A percentile compares a stretch with the other conserved stretches of the same genome.
phyloP scores from a whole-genome alignment of 148 eudicot species.

The Hydrangea macrophylla region DNA sequence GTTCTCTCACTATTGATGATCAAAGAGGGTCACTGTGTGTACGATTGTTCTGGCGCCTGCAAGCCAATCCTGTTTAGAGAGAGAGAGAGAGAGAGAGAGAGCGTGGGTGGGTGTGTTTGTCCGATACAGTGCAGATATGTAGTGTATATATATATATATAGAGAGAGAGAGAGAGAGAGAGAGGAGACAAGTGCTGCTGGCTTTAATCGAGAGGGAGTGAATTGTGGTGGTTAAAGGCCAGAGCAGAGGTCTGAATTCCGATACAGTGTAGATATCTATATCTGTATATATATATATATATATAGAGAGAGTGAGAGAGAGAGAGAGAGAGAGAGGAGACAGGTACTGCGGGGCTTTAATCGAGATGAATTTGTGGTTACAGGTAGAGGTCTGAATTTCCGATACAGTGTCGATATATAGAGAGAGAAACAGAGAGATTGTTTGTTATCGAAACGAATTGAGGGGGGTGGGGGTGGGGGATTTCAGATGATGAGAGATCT shows the following conservation, averaged over 20 bases:
- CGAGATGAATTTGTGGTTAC: not conserved
- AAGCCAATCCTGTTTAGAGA: not conserved
- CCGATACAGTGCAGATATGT: not conserved
- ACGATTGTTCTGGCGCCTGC: slow-evolving; percentile 11
- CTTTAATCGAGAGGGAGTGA: slow-evolving; percentile 6
- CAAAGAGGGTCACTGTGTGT: slow-evolving; percentile 7
- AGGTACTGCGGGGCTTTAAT: too few species aligned
- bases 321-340: not conserved
- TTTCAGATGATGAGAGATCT: slow-evolving; percentile 61
- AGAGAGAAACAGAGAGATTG: not conserved
- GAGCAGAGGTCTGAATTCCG: too few species aligned
- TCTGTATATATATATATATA: too few species aligned
- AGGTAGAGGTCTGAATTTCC: not conserved
- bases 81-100: not conserved
- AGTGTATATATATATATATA: not conserved
- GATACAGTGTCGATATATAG: not conserved
- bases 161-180: not conserved
- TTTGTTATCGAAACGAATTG: slow-evolving; percentile 1
- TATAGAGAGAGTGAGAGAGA: too few species aligned
- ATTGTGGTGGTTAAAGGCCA: not conserved
- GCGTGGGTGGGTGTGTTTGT: not conserved
- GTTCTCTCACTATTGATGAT: slow-evolving; percentile 6
- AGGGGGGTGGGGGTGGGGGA: too few species aligned
- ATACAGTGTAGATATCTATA: too few species aligned
- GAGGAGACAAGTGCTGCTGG: too few species aligned